Percentiles rank a stretch among this genome's conserved stretches.
Conservation (phyloP, 768 basidiomycete genomes). For the Brasilioporus rufonigricans region DNA sequence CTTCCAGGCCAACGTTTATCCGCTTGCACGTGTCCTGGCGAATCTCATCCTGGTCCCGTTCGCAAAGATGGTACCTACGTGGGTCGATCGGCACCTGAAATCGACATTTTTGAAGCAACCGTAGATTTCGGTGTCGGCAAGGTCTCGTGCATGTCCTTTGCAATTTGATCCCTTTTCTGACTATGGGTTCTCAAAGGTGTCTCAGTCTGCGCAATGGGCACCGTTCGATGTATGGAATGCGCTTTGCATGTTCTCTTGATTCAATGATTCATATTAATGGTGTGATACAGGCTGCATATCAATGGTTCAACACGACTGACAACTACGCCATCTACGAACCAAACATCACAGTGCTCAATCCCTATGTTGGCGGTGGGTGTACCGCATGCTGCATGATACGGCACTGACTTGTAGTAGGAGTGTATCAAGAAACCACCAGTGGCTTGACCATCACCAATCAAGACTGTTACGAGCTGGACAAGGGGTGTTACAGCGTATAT, state of each 20-base stretch:
- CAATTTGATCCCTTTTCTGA: slow-evolving; percentile 8
- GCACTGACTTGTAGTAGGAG: slow-evolving; percentile 23
- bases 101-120: slow-evolving; percentile 57
- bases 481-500: slow-evolving; percentile 44
- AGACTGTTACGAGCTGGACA: slow-evolving; percentile 43
- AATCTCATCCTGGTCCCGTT: slow-evolving; percentile 57
- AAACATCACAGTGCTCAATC: slow-evolving; percentile 37
- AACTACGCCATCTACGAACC: slow-evolving; percentile 38
- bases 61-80: slow-evolving; percentile 46
- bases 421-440: slow-evolving; percentile 40
- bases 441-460: slow-evolving; percentile 38
- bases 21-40: slow-evolving; percentile 56
- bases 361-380: slow-evolving; percentile 42
- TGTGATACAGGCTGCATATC: slow-evolving; percentile 40
- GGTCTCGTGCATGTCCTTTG: slow-evolving; percentile 22
- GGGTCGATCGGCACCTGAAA: slow-evolving; percentile 57
- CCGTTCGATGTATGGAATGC: slow-evolving; percentile 30
- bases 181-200: slow-evolving; percentile 36
- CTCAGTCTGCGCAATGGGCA: slow-evolving; percentile 52
- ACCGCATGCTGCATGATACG: background rate
- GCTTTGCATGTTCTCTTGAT: background rate
- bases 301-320: slow-evolving; percentile 36
- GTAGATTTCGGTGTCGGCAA: slow-evolving; percentile 32
- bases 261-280: background rate
- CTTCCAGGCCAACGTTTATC: slow-evolving; percentile 57